These are phyloP conservation scores for Betula pendula DNA, from an alignment of 306 rosid species.

Conservation along the genomic window DNA sequence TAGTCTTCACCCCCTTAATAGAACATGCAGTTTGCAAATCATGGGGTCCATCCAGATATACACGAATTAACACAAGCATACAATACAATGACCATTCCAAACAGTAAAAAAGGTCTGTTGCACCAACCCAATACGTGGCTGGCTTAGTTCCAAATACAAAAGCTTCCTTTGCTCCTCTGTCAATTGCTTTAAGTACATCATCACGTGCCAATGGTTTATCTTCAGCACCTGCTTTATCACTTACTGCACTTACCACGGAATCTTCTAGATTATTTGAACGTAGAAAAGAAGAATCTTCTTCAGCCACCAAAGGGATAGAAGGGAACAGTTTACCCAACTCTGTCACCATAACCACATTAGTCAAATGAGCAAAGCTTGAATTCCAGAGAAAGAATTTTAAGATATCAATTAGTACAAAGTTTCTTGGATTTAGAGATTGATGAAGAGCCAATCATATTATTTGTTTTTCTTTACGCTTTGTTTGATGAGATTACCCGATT, in stretches of 20 bases:
- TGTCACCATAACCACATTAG: conserved; percentile 39
- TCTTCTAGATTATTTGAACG: conserved; percentile 59
- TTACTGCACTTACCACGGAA: conserved; percentile 55
- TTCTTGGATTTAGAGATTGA: neutral
- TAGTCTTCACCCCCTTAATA: neutral
- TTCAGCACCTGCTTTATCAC: conserved; percentile 38
- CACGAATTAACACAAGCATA: neutral
- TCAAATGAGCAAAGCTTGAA: conserved; percentile 8
- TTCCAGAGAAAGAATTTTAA: neutral
- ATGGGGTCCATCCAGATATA: neutral
- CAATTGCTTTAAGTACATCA: conserved; percentile 74
- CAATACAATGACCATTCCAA: conserved; percentile 14
- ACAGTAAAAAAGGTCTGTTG: conserved; percentile 19
- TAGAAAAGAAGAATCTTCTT: conserved; percentile 84
- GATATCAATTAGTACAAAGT: neutral
- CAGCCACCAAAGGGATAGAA: conserved; percentile 86
- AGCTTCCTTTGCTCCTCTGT: conserved; percentile 80
- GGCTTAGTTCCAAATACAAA: conserved; percentile 64
- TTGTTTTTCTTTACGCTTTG: neutral
- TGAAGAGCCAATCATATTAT: neutral
- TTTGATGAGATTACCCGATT: neutral
- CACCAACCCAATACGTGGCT: conserved; percentile 90
- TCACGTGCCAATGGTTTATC: conserved; percentile 48
- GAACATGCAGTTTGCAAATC: neutral
- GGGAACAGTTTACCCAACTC: conserved; percentile 83